Evolutionary conservation across 495 filamentous ascomycete species (phyloP), one percentile per base, ranked within the genome.

Genomic region (Collariella sp.): DNA sequence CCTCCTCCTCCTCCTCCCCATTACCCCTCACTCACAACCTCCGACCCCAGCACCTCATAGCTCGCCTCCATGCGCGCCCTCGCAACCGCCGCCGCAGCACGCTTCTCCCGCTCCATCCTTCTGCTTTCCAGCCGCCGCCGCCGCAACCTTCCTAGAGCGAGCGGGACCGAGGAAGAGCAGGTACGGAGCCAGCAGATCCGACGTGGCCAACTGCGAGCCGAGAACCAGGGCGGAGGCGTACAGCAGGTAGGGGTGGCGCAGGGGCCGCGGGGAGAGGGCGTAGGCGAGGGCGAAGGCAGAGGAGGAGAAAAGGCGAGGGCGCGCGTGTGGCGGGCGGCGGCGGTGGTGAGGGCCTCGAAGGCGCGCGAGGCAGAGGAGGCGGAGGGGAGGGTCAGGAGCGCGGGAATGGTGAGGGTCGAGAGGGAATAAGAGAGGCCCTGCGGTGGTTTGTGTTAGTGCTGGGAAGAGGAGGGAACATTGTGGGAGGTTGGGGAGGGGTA

Each of bases 381-480:
- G 52, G 84, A 84, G 15, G 88, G 86, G 42, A 95, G 85, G 61
- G 80, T 78, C 58, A 87, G 76, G 36, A 96, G 80, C 7, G 89
- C 75, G 38, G 90, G 88, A 56, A 93, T 73, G 29, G 85, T 85
- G 35, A 88, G 72, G 31, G 81, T 77, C 16, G 84, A 79, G 55
- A 86, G 79, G 46, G 89, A 83, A 72, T 90, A 91, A 40, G 89
- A 91, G 35, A 90, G 72, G 67, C 90, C 90, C 90, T 96, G 60
- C n/a, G 31, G 38, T 7, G 12, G 23, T 12, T 33, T 33, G 22
- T 15, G 23, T 34, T 19, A 33, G 48, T 51, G 13, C 12, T 1
- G n/a, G n/a, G n/a, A n/a, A n/a, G n/a, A n/a, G n/a, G n/a, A n/a
- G n/a, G n/a, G n/a, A n/a, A n/a, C n/a, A n/a, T n/a, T n/a, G n/a